Percentiles rank a stretch among this genome's conserved stretches.
Conservation (phyloP, 208 protist species). For the Trypanosoma mega region DNA sequence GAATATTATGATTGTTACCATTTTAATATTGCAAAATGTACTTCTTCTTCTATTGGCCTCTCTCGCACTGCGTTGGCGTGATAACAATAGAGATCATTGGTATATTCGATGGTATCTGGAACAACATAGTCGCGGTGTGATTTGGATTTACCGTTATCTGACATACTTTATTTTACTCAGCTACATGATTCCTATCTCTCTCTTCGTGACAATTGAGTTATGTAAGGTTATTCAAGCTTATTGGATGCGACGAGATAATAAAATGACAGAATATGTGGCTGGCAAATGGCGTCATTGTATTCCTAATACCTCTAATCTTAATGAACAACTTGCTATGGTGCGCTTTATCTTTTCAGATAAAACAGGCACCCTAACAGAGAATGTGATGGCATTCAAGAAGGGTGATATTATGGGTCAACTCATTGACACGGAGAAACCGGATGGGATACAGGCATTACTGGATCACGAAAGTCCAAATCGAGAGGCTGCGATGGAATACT, state of each 20-base stretch:
- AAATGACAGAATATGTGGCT: slow-evolving; percentile 83
- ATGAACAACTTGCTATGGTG: slow-evolving; percentile 90
- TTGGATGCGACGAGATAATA: slow-evolving; percentile 82
- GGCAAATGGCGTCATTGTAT: slow-evolving; percentile 66
- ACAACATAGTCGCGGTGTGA: slow-evolving; percentile 25
- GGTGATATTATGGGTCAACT: slow-evolving; percentile 64
- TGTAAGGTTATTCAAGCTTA: slow-evolving; percentile 90
- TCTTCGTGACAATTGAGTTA: slow-evolving; percentile 92
- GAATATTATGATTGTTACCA: slow-evolving; percentile 76
- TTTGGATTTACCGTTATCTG: slow-evolving; percentile 79
- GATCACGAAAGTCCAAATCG: slow-evolving; percentile 26
- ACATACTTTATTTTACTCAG: slow-evolving; percentile 91
- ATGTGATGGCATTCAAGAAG: slow-evolving; percentile 86
- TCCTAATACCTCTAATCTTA: slow-evolving; percentile 90
- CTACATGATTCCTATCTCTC: slow-evolving; percentile 91
- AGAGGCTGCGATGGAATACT: slow-evolving; percentile 61
- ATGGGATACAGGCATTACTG: slow-evolving; percentile 29
- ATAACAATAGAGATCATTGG: slow-evolving; percentile 44
- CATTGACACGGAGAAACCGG: slow-evolving; percentile 48
- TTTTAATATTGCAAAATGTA: slow-evolving; percentile 74
- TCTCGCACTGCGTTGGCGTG: slow-evolving; percentile 66
- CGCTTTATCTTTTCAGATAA: slow-evolving; percentile 92
- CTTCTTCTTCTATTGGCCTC: slow-evolving; percentile 68
- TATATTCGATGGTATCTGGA: slow-evolving; percentile 69
- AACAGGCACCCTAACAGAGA: slow-evolving; percentile 93